A percentile compares a stretch with the other conserved stretches of the same genome.
These are phyloP conservation scores for Fusarium annulatum DNA, from an alignment of 2,329 filamentous ascomycete species.

Conservation along the genomic window DNA sequence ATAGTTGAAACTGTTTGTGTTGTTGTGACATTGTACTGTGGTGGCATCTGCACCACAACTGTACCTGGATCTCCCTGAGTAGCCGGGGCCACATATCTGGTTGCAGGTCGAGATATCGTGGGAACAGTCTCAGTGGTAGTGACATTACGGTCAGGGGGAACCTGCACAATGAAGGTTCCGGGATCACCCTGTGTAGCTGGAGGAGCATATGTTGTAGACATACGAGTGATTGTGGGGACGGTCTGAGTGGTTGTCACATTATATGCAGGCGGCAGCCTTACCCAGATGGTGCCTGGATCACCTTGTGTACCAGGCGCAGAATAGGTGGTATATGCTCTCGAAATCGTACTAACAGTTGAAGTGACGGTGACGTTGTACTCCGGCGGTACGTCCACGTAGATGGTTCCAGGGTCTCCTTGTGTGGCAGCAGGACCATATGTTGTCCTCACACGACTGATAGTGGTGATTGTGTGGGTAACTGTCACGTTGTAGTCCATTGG, in stretches of 20 bases:
- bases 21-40: conserved; percentile 13
- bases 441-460: not conserved
- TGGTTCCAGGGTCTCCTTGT: conserved; percentile 11
- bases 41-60: conserved; percentile 9
- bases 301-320: not conserved
- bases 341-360: not conserved
- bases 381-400: not conserved
- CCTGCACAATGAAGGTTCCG: conserved; percentile 9
- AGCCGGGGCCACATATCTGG: not conserved
- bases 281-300: conserved; percentile 16
- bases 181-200: conserved; percentile 8
- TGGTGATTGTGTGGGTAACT: not conserved
- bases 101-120: conserved; percentile 7
- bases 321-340: conserved; percentile 2
- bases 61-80: conserved; percentile 18
- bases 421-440: not conserved
- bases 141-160: not conserved
- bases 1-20: not conserved
- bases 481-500: conserved; percentile 2
- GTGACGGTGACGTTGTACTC: conserved; percentile 8
- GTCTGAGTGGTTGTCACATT: conserved; percentile 11
- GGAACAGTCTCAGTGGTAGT: conserved; percentile 2
- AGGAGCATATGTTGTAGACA: conserved; percentile 7
- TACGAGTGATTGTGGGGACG: not conserved
- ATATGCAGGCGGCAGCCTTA: not conserved